Conservation (phyloP, 1,139 yeast species). For the Saccharomyces hybrid region DNA sequence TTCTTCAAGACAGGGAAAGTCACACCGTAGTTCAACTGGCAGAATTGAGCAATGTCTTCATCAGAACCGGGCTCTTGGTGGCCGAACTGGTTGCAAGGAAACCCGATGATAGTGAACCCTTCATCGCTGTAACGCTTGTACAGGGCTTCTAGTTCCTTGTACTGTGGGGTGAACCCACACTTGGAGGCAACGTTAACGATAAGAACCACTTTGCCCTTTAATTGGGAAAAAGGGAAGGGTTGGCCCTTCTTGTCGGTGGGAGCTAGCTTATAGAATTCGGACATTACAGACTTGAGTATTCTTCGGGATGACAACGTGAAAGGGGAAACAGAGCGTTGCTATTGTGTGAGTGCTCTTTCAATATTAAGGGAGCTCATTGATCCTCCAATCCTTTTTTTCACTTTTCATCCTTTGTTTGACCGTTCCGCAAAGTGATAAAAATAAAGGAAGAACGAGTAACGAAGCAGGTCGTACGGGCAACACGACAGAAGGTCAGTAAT, state of each 20-base stretch:
- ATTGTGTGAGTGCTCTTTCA: neutral
- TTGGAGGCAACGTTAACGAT: slow-evolving; percentile 83
- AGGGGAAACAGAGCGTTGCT: neutral
- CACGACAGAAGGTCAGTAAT: neutral
- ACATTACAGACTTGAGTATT: slow-evolving; percentile 5
- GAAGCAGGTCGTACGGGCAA: neutral
- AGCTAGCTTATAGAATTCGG: slow-evolving; percentile 41
- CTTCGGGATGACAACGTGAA: neutral
- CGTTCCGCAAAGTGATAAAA: neutral
- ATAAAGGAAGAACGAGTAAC: neutral
- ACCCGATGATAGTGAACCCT: slow-evolving; percentile 70
- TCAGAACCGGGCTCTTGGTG: slow-evolving; percentile 71
- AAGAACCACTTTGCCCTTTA: slow-evolving; percentile 77
- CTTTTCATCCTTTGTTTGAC: neutral
- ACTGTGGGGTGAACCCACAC: slow-evolving; percentile 47
- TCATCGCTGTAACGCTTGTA: slow-evolving; percentile 60
- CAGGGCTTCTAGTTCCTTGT: slow-evolving; percentile 65
- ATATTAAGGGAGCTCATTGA: neutral
- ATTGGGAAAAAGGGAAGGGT: slow-evolving; percentile 49
- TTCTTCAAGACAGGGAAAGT: slow-evolving; percentile 57
- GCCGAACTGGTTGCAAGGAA: slow-evolving; percentile 86
- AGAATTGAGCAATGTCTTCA: slow-evolving; percentile 49
- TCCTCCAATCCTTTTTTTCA: neutral
- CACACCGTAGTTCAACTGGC: slow-evolving; percentile 58
- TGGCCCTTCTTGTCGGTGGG: slow-evolving; percentile 46